These are phyloP conservation scores for Citrus sinensis DNA, from an alignment of 345 rosid species.

Conservation along the genomic window DNA sequence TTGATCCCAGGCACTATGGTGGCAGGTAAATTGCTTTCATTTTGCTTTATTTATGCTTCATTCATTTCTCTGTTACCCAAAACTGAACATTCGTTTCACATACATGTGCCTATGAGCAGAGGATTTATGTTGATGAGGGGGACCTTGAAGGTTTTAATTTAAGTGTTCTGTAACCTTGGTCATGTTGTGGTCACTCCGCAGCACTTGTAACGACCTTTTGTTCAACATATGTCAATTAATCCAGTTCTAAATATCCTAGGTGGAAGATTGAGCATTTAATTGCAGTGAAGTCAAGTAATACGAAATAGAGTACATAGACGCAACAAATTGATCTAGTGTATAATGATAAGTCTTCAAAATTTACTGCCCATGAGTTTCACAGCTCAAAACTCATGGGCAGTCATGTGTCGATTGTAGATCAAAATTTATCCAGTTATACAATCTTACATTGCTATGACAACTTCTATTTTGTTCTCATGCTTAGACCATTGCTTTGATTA, in stretches of 20 bases:
- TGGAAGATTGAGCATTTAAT: background rate
- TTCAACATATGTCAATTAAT: background rate
- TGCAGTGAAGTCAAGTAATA: background rate
- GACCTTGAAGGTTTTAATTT: background rate
- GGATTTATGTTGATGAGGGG: background rate
- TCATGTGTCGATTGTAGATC: too few relatives aligned
- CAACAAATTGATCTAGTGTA: background rate
- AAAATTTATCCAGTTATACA: too few relatives aligned
- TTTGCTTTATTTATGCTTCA: background rate
- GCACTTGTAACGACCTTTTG: background rate
- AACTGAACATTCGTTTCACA: background rate
- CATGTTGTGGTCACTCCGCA: background rate
- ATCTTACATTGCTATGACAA: too few relatives aligned
- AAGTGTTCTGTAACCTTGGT: background rate
- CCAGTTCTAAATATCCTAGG: background rate
- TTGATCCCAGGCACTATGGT: slow-evolving; percentile 45
- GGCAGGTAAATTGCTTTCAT: slow-evolving; percentile 33
- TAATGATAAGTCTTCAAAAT: background rate
- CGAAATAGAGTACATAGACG: too few relatives aligned
- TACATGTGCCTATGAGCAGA: background rate
- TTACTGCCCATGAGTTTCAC: background rate
- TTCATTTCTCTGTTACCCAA: background rate
- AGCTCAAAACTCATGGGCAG: background rate
- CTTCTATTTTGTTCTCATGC: background rate
- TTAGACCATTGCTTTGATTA: background rate